Base-by-base conservation (phyloP, 2,329 filamentous ascomycete genomes). In the Aspergillus clavatus region DNA sequence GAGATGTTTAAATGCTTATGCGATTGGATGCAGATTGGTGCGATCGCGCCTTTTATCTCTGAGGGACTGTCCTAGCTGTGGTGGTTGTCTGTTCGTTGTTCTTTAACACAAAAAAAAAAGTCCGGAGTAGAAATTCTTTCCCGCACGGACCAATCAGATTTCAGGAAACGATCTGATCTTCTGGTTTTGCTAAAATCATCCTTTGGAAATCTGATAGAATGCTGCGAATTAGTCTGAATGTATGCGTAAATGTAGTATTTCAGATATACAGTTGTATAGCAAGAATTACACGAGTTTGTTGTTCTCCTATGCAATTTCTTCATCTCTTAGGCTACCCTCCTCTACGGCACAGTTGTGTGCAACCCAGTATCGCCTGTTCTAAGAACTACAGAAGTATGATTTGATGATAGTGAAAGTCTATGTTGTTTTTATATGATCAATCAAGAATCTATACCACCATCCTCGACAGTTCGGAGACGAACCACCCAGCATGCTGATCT, bases 101-200 rank as follows among this genome's bases (percentile, higher is more conserved):
- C n/a, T 40, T 41, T 31, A 42, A 46, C 37, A 44, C 43, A 45
- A 52, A 55, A 52, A 59, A 63, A 62, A 66, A 61, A 47, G 42
- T 47, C 28, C 31, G 38, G 47, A 50, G 51, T 52, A 46, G 48
- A 57, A 48, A 54, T 54, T 52, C 45, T 53, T 51, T 51, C 46
- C 52, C 56, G 56, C 55, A 58, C 54, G 55, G 56, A 35, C 65
- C 64, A 68, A 68, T 67, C 60, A 66, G 53, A 53, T 40, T 40
- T 38, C 40, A 45, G 43, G 26, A 46, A 41, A 23, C 26, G 38
- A 3, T 28, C 43, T 26, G 10, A 43, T 37, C 11, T 28, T 22
- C 14, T 18, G 38, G 12, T 19, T 26, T 24, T 39, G 18, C 18
- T 35, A n/a, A n/a, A n/a, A n/a, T n/a, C n/a, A n/a, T n/a, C n/a